phyloP scores from a whole-genome alignment of 805 yeast genomes.

The Yamadazyma ubonensis region DNA sequence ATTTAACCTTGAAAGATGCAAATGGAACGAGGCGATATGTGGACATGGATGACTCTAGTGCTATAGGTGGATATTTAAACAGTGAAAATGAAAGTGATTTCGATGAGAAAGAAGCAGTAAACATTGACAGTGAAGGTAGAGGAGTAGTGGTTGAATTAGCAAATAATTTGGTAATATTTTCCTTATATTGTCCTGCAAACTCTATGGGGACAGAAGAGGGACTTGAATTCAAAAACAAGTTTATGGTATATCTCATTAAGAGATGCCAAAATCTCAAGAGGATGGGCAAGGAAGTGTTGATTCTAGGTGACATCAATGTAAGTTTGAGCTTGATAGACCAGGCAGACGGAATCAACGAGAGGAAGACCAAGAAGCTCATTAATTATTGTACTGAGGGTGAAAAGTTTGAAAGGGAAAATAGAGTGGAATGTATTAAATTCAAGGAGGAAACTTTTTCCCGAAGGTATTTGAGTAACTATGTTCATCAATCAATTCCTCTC shows the following conservation, averaged over 20 bases:
- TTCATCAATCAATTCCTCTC: conserved; percentile 18
- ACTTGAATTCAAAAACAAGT: conserved; percentile 55
- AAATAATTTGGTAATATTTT: conserved; percentile 56
- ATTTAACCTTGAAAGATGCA: conserved; percentile 25
- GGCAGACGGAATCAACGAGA: conserved; percentile 62
- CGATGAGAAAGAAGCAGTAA: conserved; percentile 36
- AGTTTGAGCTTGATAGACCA: conserved; percentile 77
- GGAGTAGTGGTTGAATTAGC: conserved; percentile 73
- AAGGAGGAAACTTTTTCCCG: conserved; percentile 30
- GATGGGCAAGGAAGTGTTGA: conserved; percentile 64
- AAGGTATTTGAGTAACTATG: conserved; percentile 27
- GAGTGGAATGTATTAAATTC: conserved; percentile 33
- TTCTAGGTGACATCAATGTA: conserved; percentile 90
- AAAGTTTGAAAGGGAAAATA: conserved; percentile 12
- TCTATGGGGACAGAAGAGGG: conserved; percentile 70
- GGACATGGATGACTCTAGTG: conserved; percentile 16
- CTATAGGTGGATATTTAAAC: conserved; percentile 74
- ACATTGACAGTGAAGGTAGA: conserved; percentile 82
- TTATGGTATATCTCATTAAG: conserved; percentile 56
- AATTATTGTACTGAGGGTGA: conserved; percentile 15
- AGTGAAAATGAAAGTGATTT: conserved; percentile 10
- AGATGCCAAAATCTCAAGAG: conserved; percentile 57
- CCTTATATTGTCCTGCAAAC: conserved; percentile 90
- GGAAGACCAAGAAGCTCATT: conserved; percentile 37
- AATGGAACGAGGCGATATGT: conserved; percentile 14